Percentiles rank a stretch among this genome's conserved stretches.
phyloP scores from a whole-genome alignment of 495 filamentous ascomycete species.

The Aspergillus haitiensis region DNA sequence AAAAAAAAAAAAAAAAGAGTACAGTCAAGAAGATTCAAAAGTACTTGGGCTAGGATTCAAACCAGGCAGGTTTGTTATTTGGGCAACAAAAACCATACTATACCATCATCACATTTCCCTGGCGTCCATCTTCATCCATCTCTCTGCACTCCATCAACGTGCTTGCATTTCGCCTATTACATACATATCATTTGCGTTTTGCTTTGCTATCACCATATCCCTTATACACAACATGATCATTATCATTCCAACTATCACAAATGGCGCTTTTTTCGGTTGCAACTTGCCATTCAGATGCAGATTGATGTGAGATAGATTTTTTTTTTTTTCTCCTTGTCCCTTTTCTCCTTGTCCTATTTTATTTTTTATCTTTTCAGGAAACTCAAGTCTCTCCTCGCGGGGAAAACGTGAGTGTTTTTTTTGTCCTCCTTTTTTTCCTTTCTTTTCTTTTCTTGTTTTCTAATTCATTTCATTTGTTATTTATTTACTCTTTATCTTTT shows the following conservation, averaged over 20 bases:
- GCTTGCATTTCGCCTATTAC: neutral
- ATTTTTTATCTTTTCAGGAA: neutral
- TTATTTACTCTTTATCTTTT: neutral
- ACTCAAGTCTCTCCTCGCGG: neutral
- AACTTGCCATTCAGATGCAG: neutral
- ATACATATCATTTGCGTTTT: constrained; percentile 4
- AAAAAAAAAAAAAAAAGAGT: neutral
- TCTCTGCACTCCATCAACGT: neutral
- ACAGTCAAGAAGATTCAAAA: too few relatives aligned
- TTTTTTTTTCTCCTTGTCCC: neutral
- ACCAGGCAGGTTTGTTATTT: constrained; percentile 4
- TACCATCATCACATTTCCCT: constrained; percentile 8
- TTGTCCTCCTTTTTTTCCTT: neutral
- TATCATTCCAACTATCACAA: neutral
- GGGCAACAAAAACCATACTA: constrained; percentile 1
- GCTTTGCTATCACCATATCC: neutral
- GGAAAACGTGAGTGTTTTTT: neutral
- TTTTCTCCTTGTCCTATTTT: neutral
- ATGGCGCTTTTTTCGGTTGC: neutral
- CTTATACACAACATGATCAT: neutral
- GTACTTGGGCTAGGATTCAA: neutral
- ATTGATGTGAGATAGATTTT: constrained; percentile 5
- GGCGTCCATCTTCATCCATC: neutral
- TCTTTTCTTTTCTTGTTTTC: neutral
- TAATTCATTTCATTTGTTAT: neutral